Evolutionary conservation across 2,329 filamentous ascomycete species (phyloP), one percentile per base, ranked within the genome.

Genomic region (Periconia sp.): DNA sequence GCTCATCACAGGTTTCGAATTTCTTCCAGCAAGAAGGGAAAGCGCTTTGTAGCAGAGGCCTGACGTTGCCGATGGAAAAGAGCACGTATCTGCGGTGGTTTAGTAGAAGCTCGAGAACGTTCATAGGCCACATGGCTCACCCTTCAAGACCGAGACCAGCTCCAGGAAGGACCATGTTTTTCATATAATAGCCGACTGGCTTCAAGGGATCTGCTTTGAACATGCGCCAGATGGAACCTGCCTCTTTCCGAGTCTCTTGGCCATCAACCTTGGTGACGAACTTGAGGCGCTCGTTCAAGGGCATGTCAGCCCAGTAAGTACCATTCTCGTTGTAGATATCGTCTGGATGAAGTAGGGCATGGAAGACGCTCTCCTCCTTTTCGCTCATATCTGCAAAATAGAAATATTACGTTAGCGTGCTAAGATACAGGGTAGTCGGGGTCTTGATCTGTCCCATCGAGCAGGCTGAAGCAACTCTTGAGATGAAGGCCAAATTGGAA

Each of bases 11-110:
- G 19, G 82, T 84, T 3, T 77, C 70, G 47, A 80, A 70, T 0
- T 65, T 66, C 17, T 77, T 78, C 92, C 92, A 97, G 77, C 92
- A 97, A 3, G 74, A 58, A 1, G 84, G 82, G 80, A 92, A 97
- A 5, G 84, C 83, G 23, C 82, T 79, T 48, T 83, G 72, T 65
- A 96, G 92, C 9, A 97, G 79, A 4, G 92, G 88, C 64, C 88
- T 84, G 53, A 97, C 77, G 71, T 96, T 96, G 45, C 92, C 92
- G 57, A 97, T 96, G 51, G 92, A 96, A 79, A 97, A 97, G 15
- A 97, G 82, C 29, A 96, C 92, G 66, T 96, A 97, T 59, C 90
- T 84, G 46, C n/a, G 36, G n/a, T 2, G 19, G 3, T 2, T 35
- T 23, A 15, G 24, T 12, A 39, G 21, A 15, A 18, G 15, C 9